phyloP scores from a whole-genome alignment of 179 eudicot genomes.

The Patellifolia procumbens region DNA sequence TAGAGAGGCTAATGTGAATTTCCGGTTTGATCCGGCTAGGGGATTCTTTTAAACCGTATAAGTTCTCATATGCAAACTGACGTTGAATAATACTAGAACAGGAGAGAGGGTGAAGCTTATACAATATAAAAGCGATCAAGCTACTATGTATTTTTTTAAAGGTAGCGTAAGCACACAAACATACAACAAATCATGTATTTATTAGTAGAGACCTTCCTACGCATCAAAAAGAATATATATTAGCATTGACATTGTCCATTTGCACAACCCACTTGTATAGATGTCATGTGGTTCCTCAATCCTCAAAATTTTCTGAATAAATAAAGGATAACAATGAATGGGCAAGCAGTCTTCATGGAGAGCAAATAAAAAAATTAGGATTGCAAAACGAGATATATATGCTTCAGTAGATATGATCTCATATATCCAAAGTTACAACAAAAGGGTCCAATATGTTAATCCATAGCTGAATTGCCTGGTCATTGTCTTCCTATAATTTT shows the following conservation, averaged over 20 bases:
- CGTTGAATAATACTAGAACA: neutral
- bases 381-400: neutral
- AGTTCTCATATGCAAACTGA: neutral
- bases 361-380: neutral
- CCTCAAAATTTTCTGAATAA: neutral
- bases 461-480: neutral
- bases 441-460: neutral
- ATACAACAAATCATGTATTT: neutral
- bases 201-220: neutral
- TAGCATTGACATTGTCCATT: slow-evolving; percentile 3
- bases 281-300: neutral
- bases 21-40: neutral
- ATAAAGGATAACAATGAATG: neutral
- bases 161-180: neutral
- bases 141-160: neutral
- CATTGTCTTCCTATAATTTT: neutral
- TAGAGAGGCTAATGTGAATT: no score
- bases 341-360: neutral
- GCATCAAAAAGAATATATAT: neutral
- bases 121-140: neutral
- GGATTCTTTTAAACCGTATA: neutral
- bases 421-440: neutral
- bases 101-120: neutral
- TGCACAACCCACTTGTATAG: neutral
- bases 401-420: neutral